Percentiles rank a stretch among this genome's conserved stretches.
Evolutionary conservation across 169 alveolate species (phyloP).

Genomic region (Pseudocohnilembus persalinus): DNA sequence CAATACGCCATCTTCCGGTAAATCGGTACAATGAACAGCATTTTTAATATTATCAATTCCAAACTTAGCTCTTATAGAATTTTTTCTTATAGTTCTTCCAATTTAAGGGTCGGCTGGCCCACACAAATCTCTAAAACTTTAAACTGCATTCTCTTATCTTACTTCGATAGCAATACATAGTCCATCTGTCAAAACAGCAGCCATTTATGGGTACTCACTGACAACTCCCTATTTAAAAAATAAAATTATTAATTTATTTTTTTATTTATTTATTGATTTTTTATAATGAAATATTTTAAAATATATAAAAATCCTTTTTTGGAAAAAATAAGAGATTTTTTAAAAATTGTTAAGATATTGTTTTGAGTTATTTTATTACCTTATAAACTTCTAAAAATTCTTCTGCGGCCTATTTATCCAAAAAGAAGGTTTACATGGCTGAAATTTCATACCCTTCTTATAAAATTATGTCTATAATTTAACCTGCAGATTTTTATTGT

Average conservation of each 20-base stretch:
- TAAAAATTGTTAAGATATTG: background rate
- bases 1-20: slow-evolving; percentile 86
- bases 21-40: slow-evolving; percentile 93
- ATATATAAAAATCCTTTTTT: no score
- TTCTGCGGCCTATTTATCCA: slow-evolving; percentile 84
- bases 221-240: slow-evolving; percentile 47
- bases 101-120: slow-evolving; percentile 93
- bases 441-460: slow-evolving; percentile 87
- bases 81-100: slow-evolving; percentile 81
- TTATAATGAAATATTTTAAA: no score
- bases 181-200: slow-evolving; percentile 87
- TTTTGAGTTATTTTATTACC: slow-evolving; percentile 43
- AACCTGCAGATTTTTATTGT: slow-evolving; percentile 78
- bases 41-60: slow-evolving; percentile 87
- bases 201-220: slow-evolving; percentile 78
- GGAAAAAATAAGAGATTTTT: background rate
- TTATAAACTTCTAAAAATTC: slow-evolving; percentile 91
- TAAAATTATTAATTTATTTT: no score
- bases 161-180: slow-evolving; percentile 87
- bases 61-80: slow-evolving; percentile 88
- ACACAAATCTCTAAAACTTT: slow-evolving; percentile 78
- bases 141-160: slow-evolving; percentile 86
- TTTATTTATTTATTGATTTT: no score
- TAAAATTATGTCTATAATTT: slow-evolving; percentile 75
- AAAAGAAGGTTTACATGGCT: slow-evolving; percentile 79